Base-by-base conservation (phyloP, 208 protist species). In the Acanthamoeba royreba region DNA sequence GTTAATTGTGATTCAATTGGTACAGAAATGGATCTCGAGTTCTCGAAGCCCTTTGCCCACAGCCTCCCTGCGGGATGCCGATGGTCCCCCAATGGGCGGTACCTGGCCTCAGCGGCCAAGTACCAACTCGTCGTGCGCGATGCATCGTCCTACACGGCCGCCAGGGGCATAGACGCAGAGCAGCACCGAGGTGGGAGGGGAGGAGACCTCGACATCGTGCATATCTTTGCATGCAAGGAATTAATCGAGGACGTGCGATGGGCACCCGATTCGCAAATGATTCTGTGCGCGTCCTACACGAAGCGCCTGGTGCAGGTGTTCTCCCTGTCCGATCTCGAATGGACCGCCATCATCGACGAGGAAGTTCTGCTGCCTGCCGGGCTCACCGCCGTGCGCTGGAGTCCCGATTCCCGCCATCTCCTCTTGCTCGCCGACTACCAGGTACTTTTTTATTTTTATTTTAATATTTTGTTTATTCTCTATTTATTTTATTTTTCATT, bases 121-220 rank as follows among this genome's bases (percentile, higher is more conserved):
- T 53, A 86, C 40, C 74, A 86, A 19, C 74, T 86, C n/a, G 35
- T 86, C 74, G 74, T 86, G 74, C 74, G 74, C 9, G 74, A 86
- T 46, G 74, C n/a, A n/a, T n/a, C n/a, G n/a, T n/a, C n/a, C n/a
- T n/a, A n/a, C n/a, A n/a, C n/a, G n/a, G n/a, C n/a, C n/a, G n/a
- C n/a, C n/a, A n/a, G n/a, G n/a, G n/a, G n/a, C n/a, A n/a, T n/a
- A n/a, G n/a, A n/a, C n/a, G n/a, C n/a, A n/a, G n/a, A n/a, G n/a
- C n/a, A n/a, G n/a, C n/a, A n/a, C n/a, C n/a, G n/a, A n/a, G n/a
- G n/a, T n/a, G n/a, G n/a, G n/a, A n/a, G n/a, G n/a, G n/a, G n/a
- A n/a, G n/a, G 31, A 43, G 38, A 86, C 35, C 74, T 86, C 19
- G 43, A 86, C 11, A 86, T 53, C 31, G 17, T 86, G 40, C 74